A percentile compares a stretch with the other conserved stretches of the same genome.
Conservation (phyloP, 768 basidiomycete genomes). For the Tricholoma matsutake region DNA sequence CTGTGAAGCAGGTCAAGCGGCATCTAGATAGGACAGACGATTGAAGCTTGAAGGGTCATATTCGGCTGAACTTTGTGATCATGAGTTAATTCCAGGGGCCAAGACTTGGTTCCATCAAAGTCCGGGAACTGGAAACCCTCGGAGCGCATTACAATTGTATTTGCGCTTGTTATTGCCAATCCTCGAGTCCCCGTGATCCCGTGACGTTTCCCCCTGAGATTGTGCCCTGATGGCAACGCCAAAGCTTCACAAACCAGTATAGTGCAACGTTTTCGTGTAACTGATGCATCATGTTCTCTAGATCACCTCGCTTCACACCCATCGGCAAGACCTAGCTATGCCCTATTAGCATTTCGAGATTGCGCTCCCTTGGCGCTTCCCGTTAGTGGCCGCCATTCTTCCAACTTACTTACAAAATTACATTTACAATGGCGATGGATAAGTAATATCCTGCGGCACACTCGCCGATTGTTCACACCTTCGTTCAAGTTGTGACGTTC, state of each 20-base stretch:
- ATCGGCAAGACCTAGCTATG: not conserved
- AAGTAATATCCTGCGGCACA: no score
- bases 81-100: slow-evolving; percentile 13
- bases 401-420: not conserved
- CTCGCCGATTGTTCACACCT: no score
- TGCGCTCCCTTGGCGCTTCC: not conserved
- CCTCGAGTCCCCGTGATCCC: not conserved
- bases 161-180: not conserved
- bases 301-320: slow-evolving; percentile 6
- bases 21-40: slow-evolving; percentile 3
- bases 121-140: not conserved
- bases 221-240: slow-evolving; percentile 12
- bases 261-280: not conserved
- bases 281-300: not conserved
- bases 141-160: slow-evolving; percentile 11
- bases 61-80: slow-evolving; percentile 6
- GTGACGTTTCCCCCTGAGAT: not conserved
- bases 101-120: slow-evolving; percentile 7
- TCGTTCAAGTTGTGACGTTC: not conserved
- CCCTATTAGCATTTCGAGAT: no score
- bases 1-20: not conserved
- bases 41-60: slow-evolving; percentile 4
- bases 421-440: not conserved
- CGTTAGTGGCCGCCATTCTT: not conserved
- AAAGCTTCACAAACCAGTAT: not conserved